These are phyloP conservation scores for Naumovozyma castellii DNA, from an alignment of 805 yeast species.

Conservation along the genomic window DNA sequence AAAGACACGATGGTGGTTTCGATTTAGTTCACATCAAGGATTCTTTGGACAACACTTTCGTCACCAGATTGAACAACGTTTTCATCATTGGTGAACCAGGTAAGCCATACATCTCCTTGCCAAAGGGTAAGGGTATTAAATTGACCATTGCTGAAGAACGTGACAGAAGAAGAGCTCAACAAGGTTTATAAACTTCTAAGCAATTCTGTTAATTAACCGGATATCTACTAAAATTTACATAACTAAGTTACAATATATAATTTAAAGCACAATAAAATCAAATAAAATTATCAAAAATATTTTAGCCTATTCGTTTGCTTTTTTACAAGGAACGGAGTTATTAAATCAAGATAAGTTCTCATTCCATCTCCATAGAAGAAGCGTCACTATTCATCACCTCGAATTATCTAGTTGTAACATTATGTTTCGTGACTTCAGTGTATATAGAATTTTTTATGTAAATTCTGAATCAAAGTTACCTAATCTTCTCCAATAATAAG, in stretches of 20 bases:
- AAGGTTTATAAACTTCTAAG: constrained; percentile 39
- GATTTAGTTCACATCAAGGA: constrained; percentile 96
- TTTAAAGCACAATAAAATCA: neutral
- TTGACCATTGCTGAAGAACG: constrained; percentile 93
- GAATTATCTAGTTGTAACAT: too few species aligned
- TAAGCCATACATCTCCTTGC: constrained; percentile 88
- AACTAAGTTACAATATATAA: neutral
- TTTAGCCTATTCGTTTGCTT: neutral
- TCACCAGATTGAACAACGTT: constrained; percentile 88
- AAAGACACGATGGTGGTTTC: constrained; percentile 97
- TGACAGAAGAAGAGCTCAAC: constrained; percentile 92
- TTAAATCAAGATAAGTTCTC: too few species aligned
- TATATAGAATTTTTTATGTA: too few species aligned
- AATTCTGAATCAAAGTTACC: too few species aligned
- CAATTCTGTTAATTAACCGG: constrained; percentile 4
- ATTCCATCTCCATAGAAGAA: too few species aligned
- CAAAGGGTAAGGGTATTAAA: constrained; percentile 99
- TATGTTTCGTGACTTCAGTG: too few species aligned
- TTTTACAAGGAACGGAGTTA: too few species aligned
- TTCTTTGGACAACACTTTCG: constrained; percentile 87
- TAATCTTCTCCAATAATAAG: too few species aligned
- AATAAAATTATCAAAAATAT: too few species aligned
- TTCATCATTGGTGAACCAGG: constrained; percentile 93
- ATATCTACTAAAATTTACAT: neutral
- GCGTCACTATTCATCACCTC: too few species aligned